phyloP scores from a whole-genome alignment of 495 filamentous ascomycete species.

The Emericellopsis terricola region DNA sequence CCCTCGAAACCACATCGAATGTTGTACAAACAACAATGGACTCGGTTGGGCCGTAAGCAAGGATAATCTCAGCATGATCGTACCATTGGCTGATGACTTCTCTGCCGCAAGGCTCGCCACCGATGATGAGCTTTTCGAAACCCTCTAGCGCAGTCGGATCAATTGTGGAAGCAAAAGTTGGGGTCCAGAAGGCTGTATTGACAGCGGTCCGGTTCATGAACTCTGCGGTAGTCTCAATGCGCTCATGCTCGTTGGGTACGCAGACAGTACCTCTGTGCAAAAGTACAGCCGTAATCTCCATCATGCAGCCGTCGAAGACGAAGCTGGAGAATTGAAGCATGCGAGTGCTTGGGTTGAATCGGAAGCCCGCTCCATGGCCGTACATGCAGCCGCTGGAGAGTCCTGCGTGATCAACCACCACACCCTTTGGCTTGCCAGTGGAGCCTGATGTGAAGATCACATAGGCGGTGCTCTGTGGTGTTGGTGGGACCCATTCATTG shows the following conservation, averaged over 20 bases:
- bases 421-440: slow-evolving; percentile 35
- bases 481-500: too few relatives aligned
- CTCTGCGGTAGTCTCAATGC: slow-evolving; percentile 1
- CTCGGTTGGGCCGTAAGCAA: slow-evolving; percentile 40
- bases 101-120: slow-evolving; percentile 18
- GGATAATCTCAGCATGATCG: slow-evolving; percentile 21
- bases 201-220: slow-evolving; percentile 20
- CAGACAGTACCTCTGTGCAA: slow-evolving; percentile 9
- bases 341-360: slow-evolving; percentile 13
- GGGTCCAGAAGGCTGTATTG: slow-evolving; percentile 31
- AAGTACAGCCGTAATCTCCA: slow-evolving; percentile 33
- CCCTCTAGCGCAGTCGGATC: too few relatives aligned
- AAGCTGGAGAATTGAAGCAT: slow-evolving; percentile 36
- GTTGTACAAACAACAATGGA: slow-evolving; percentile 27
- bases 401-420: slow-evolving; percentile 24
- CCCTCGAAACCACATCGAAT: slow-evolving; percentile 1
- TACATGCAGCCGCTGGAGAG: slow-evolving; percentile 17
- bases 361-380: slow-evolving; percentile 9
- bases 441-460: slow-evolving; percentile 43
- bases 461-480: slow-evolving; percentile 23
- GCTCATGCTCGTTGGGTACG: slow-evolving; percentile 3
- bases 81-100: slow-evolving; percentile 16
- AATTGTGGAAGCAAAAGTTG: too few relatives aligned
- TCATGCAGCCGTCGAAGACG: slow-evolving; percentile 34
- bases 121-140: slow-evolving; percentile 19